Conservation (phyloP, 2,329 filamentous ascomycete genomes). For the Chaetomiaceae sp. region DNA sequence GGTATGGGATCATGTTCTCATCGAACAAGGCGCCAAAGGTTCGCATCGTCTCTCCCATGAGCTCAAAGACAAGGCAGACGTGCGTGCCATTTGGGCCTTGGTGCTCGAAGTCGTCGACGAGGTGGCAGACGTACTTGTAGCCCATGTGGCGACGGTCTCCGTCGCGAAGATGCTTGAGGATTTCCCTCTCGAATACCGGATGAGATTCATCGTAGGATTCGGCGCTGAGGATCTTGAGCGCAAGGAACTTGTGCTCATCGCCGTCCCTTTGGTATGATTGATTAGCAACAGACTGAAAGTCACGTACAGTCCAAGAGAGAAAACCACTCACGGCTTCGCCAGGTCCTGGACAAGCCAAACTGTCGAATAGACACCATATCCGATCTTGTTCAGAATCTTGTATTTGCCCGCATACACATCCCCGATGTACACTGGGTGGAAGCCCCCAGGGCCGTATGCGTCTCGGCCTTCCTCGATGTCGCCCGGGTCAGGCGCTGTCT, state of each 20-base stretch:
- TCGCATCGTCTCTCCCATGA: conserved; percentile 17
- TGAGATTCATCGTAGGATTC: conserved; percentile 11
- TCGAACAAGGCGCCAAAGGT: conserved; percentile 10
- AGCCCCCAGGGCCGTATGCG: conserved; percentile 12
- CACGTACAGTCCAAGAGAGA: not conserved
- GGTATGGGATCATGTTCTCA: conserved; percentile 3
- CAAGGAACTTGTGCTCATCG: conserved; percentile 10
- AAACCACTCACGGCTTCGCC: conserved; percentile 4
- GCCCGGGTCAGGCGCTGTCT: not conserved
- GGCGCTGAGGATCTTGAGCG: conserved; percentile 18
- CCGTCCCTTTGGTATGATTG: not conserved
- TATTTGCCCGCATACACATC: conserved; percentile 13
- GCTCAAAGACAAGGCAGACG: conserved; percentile 19
- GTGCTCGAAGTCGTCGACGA: conserved; percentile 18
- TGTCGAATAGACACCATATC: conserved; percentile 15
- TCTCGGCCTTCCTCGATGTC: conserved; percentile 12
- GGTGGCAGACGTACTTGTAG: conserved; percentile 15
- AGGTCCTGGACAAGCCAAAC: conserved; percentile 17
- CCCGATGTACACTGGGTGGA: conserved; percentile 18
- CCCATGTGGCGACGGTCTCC: conserved; percentile 4
- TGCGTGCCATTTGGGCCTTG: conserved; percentile 16
- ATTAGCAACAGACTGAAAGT: not conserved
- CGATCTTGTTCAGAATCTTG: conserved; percentile 14
- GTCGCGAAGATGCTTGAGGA: conserved; percentile 14
- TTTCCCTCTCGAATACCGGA: conserved; percentile 19